A percentile compares a stretch with the other conserved stretches of the same genome.
Evolutionary conservation across 805 yeast species (phyloP).

Genomic region (Teunomyces funiuensis): DNA sequence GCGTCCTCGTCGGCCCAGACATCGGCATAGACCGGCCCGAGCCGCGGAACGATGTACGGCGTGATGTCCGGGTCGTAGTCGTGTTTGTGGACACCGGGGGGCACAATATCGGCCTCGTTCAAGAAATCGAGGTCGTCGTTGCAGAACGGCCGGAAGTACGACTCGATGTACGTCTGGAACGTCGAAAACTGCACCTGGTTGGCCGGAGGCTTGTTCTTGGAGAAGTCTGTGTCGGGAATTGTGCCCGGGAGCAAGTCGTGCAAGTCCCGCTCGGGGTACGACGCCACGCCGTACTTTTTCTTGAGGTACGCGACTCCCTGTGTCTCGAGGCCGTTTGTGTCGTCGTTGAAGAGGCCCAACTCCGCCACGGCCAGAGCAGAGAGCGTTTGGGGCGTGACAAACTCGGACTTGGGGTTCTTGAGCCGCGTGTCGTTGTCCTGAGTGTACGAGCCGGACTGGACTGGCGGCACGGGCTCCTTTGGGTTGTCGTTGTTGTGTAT

Average conservation of each 20-base stretch:
- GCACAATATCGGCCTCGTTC: conserved; percentile 58
- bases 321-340: conserved; percentile 55
- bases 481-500: conserved; percentile 19
- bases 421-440: conserved; percentile 58
- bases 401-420: conserved; percentile 74
- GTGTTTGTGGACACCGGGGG: conserved; percentile 44
- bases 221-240: conserved; percentile 83
- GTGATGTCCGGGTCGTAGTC: conserved; percentile 63
- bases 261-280: conserved; percentile 81
- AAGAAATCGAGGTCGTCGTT: conserved; percentile 83
- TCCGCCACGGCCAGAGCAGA: conserved; percentile 61
- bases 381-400: conserved; percentile 66
- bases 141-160: conserved; percentile 70
- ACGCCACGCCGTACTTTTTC: conserved; percentile 79
- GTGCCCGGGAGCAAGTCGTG: conserved; percentile 79
- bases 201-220: conserved; percentile 65
- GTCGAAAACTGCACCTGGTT: conserved; percentile 93
- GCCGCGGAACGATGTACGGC: conserved; percentile 79
- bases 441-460: conserved; percentile 43
- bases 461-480: conserved; percentile 46
- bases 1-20: conserved; percentile 85
- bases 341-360: conserved; percentile 65
- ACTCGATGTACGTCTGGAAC: conserved; percentile 80
- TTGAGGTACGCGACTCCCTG: conserved; percentile 76
- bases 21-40: conserved; percentile 81